A percentile compares a stretch with the other conserved stretches of the same genome.
These are phyloP conservation scores for Neoboletus magnificus DNA, from an alignment of 768 basidiomycete species.

Conservation along the genomic window DNA sequence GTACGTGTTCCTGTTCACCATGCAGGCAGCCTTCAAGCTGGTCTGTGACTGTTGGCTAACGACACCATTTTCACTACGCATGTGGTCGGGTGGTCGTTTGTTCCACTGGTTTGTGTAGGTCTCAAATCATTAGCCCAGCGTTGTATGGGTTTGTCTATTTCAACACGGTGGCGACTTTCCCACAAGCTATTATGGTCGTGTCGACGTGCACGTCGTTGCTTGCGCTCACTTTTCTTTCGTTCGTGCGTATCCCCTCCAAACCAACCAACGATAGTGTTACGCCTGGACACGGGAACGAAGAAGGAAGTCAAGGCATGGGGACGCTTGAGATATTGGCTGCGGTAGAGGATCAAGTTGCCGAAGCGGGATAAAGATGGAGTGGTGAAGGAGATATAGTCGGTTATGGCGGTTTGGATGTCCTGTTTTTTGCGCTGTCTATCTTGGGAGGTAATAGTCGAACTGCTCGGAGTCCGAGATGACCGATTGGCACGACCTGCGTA, in stretches of 20 bases:
- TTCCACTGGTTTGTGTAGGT: constrained; percentile 34
- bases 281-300: background rate
- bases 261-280: background rate
- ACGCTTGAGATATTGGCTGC: background rate
- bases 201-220: constrained; percentile 39
- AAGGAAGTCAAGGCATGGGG: background rate
- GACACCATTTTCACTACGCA: background rate
- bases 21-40: background rate
- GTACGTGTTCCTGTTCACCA: constrained; percentile 32
- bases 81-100: background rate
- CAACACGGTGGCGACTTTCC: constrained; percentile 65
- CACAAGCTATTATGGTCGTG: constrained; percentile 67
- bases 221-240: constrained; percentile 43
- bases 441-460: background rate
- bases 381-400: background rate
- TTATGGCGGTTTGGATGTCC: background rate
- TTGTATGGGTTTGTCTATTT: constrained; percentile 71
- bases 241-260: constrained; percentile 42
- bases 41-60: background rate
- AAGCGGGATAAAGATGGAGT: constrained; percentile 3
- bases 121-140: constrained; percentile 67
- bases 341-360: background rate
- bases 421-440: background rate
- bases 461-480: background rate
- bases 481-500: background rate